Conservation (phyloP, 2,329 filamentous ascomycete genomes). For the Podosphaera aphanis region DNA sequence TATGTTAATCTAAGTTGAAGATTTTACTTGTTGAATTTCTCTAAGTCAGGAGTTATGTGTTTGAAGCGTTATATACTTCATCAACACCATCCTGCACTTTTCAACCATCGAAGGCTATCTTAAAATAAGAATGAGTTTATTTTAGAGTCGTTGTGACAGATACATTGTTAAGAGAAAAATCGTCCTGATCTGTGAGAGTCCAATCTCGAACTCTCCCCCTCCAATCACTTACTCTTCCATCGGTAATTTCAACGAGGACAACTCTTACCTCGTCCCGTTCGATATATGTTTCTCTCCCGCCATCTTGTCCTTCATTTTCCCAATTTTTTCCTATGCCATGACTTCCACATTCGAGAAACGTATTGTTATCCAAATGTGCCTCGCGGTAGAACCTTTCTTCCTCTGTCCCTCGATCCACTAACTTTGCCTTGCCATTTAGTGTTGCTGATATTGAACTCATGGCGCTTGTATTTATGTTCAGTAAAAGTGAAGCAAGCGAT, state of each 20-base stretch:
- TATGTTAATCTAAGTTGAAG: too few relatives aligned
- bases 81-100: too few relatives aligned
- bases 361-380: conserved; percentile 77
- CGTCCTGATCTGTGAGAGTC: conserved; percentile 11
- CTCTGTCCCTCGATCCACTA: conserved; percentile 49
- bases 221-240: conserved; percentile 80
- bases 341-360: conserved; percentile 39
- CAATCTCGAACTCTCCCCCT: conserved; percentile 84
- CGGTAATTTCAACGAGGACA: conserved; percentile 62
- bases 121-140: too few relatives aligned
- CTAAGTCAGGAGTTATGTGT: too few relatives aligned
- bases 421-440: conserved; percentile 65
- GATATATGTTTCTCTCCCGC: conserved; percentile 42
- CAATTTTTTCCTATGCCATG: conserved; percentile 15
- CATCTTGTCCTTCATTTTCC: conserved; percentile 18
- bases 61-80: too few relatives aligned
- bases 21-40: too few relatives aligned
- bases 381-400: conserved; percentile 70
- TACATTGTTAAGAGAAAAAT: too few relatives aligned
- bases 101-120: too few relatives aligned
- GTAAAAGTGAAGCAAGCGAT: conserved; percentile 57
- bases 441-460: conserved; percentile 78
- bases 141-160: too few relatives aligned
- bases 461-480: conserved; percentile 77
- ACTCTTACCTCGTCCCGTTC: conserved; percentile 67